phyloP scores from a whole-genome alignment of 1,284 basidiomycete genomes.

The Macrocystidia cucumis region DNA sequence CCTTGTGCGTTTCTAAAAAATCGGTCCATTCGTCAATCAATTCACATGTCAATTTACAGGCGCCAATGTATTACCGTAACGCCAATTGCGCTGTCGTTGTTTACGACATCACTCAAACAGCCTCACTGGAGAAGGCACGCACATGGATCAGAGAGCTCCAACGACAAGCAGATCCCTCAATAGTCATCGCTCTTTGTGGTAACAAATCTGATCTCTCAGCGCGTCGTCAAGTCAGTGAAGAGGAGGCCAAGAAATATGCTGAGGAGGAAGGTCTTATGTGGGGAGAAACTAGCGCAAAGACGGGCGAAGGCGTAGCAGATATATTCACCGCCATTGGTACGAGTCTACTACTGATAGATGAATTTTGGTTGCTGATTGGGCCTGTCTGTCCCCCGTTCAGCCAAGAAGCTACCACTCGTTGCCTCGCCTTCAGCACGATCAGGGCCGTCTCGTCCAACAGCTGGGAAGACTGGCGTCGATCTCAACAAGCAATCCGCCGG shows the following conservation, averaged over 20 bases:
- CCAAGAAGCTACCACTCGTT: conserved; percentile 76
- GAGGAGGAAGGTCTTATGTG: conserved; percentile 94
- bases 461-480: conserved; percentile 58
- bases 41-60: conserved; percentile 33
- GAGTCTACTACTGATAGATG: conserved; percentile 16
- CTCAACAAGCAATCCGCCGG: conserved; percentile 58
- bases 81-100: conserved; percentile 85
- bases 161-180: conserved; percentile 94
- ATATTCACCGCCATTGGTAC: conserved; percentile 85
- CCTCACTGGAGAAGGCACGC: conserved; percentile 91
- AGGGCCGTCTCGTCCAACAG: conserved; percentile 37
- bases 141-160: conserved; percentile 96
- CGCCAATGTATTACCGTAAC: conserved; percentile 91
- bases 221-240: conserved; percentile 73
- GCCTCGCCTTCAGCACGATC: conserved; percentile 57
- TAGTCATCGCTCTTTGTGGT: conserved; percentile 92
- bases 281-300: conserved; percentile 94
- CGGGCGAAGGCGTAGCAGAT: conserved; percentile 83
- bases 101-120: conserved; percentile 81
- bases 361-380: conserved; percentile 4
- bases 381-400: conserved; percentile 26
- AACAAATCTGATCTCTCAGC: conserved; percentile 90
- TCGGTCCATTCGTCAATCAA: conserved; percentile 7
- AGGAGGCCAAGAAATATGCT: conserved; percentile 90
- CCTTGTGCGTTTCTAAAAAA: conserved; percentile 36